Base-by-base conservation (phyloP, 768 basidiomycete species). In the Glaciozyma antarctica region DNA sequence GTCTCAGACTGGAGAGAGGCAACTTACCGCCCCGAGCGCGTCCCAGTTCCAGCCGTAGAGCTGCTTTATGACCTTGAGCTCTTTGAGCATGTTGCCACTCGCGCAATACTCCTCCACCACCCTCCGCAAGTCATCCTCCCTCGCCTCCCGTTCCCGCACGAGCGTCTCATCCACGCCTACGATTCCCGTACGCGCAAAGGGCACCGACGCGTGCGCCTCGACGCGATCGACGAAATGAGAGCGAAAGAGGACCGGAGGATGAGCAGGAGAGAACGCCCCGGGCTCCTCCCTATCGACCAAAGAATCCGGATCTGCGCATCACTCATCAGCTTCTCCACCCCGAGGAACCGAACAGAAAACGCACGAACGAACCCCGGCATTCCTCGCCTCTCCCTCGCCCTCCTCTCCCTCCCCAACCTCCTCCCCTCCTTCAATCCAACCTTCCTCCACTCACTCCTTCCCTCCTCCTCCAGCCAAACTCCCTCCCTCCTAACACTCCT, bases 371-470 rank as follows among this genome's bases (percentile, higher is more conserved):
- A 57, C 22, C 55, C 55, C 8, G 55, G 55, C 22, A 41, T 41
- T 6, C 55, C 55, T 56, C 55, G 16, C 19, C 22, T 38, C 21
- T 56, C 55, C 55, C 55, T n/a, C 55, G 43, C 55, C 34, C 55
- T 43, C 55, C 38, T 57, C 38, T 41, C 55, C 38, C 38, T 24
- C 21, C 38, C 55, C 22, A 57, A 24, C 55, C n/a, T 41, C 38
- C 55, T 41, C 38, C 34, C 41, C 55, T 38, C 55, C 12, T 38
- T n/a, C 38, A 57, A 5, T 9, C 55, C 38, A 9, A 38, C 22
- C 34, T 24, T n/a, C 38, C 21, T 43, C 38, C 38, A 57, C 22
- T 32, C n/a, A 22, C 38, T 57, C 55, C 12, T 12, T 13, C 41
- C 38, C 55, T n/a, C n/a, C 38, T 22, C n/a, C 22, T 57, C 55